These are phyloP conservation scores for Blastobotrys aristatus DNA, from an alignment of 1,139 yeast genomes.

Conservation along the genomic window DNA sequence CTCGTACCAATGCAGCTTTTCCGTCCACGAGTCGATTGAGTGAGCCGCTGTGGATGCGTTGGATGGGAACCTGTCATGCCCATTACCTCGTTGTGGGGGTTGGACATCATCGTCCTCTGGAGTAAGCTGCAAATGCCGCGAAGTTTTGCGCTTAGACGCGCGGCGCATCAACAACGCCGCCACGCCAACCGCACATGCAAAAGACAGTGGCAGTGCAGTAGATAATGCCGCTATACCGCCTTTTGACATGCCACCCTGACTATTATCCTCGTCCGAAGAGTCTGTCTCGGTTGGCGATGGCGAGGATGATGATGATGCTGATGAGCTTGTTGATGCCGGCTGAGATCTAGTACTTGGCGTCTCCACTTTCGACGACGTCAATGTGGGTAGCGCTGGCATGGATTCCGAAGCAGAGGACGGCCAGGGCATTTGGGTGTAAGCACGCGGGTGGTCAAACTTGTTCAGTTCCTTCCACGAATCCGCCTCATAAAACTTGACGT, in stretches of 20 bases:
- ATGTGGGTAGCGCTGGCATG: neutral
- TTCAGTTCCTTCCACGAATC: neutral
- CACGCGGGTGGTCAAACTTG: neutral
- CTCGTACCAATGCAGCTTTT: constrained; percentile 26
- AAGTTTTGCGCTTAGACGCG: constrained; percentile 20
- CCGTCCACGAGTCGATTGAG: constrained; percentile 31
- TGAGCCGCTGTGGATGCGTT: constrained; percentile 12
- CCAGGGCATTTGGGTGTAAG: too few species aligned
- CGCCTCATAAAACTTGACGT: neutral
- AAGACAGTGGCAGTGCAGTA: constrained; percentile 33
- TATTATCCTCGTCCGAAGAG: neutral
- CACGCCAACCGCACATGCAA: constrained; percentile 23
- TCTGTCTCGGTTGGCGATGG: neutral
- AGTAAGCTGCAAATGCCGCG: constrained; percentile 2
- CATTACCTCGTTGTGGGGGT: too few species aligned
- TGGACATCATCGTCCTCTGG: too few species aligned
- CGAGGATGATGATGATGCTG: constrained; percentile 1
- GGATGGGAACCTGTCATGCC: neutral
- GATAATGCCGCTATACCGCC: constrained; percentile 33
- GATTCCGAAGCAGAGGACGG: neutral
- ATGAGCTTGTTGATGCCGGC: neutral
- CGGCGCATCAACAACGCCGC: constrained; percentile 25
- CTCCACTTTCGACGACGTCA: neutral
- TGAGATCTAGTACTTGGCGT: neutral
- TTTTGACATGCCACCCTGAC: neutral